Conservation (phyloP, 257 asterid genomes). For the Salvia hispanica region DNA sequence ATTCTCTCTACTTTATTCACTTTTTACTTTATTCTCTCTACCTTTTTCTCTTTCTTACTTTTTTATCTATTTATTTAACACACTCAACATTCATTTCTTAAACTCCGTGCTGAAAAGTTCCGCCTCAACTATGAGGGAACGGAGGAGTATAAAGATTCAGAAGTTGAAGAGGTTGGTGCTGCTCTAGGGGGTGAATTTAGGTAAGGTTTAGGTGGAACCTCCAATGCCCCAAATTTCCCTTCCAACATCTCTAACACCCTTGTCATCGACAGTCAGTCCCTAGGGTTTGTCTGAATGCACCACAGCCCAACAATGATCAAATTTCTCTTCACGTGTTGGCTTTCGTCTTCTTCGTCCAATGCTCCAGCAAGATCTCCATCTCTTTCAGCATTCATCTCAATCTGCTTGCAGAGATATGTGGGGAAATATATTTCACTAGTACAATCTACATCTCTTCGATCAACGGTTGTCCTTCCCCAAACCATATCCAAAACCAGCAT, state of each 20-base stretch:
- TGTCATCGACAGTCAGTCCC: constrained; percentile 39
- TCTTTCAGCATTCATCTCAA: not conserved
- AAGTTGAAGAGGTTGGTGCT: not conserved
- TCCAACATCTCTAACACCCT: constrained; percentile 51
- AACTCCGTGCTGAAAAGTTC: too few relatives aligned
- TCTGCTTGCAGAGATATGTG: constrained; percentile 32
- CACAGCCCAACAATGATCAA: constrained; percentile 47
- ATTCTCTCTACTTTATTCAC: too few relatives aligned
- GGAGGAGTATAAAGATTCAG: constrained; percentile 5
- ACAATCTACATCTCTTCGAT: constrained; percentile 3
- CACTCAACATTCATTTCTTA: too few relatives aligned
- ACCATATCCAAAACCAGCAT: constrained; percentile 42
- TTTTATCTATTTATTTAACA: too few relatives aligned
- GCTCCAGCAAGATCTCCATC: not conserved
- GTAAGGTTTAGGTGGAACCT: constrained; percentile 44
- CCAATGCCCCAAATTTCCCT: constrained; percentile 29
- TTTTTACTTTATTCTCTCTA: too few relatives aligned
- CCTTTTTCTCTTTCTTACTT: too few relatives aligned
- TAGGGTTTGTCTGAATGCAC: constrained; percentile 51
- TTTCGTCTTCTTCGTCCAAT: constrained; percentile 33
- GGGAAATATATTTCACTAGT: constrained; percentile 41
- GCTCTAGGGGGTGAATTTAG: constrained; percentile 30
- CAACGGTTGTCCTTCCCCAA: constrained; percentile 18
- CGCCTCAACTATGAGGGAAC: too few relatives aligned
- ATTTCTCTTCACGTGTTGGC: constrained; percentile 26